phyloP scores from a whole-genome alignment of 78 protist genomes.

The Dictyostelium discoideum region dicty_2.7 NC_007089.4:5792501-5793000 shows the following conservation, averaged over 20 bases:
- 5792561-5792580: too few species aligned
- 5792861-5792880: background rate
- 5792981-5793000: background rate
- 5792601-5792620: too few species aligned
- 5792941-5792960: slow-evolving; percentile 45
- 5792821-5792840: slow-evolving; percentile 42
- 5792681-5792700: too few species aligned
- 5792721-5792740: too few species aligned
- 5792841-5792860: slow-evolving; percentile 55
- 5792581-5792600: too few species aligned
- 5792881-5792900: slow-evolving; percentile 63
- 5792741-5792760: background rate
- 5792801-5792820: slow-evolving; percentile 65
- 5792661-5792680: too few species aligned
- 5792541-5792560: too few species aligned
- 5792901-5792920: slow-evolving; percentile 77
- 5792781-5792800: slow-evolving; percentile 56
- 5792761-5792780: slow-evolving; percentile 54
- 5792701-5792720: too few species aligned
- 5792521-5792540: too few species aligned
- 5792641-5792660: too few species aligned
- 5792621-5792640: too few species aligned
- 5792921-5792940: slow-evolving; percentile 13
- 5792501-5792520: too few species aligned
- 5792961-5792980: slow-evolving; percentile 40